phyloP scores from a whole-genome alignment of 805 yeast species.

The Monosporozyma unispora region DNA sequence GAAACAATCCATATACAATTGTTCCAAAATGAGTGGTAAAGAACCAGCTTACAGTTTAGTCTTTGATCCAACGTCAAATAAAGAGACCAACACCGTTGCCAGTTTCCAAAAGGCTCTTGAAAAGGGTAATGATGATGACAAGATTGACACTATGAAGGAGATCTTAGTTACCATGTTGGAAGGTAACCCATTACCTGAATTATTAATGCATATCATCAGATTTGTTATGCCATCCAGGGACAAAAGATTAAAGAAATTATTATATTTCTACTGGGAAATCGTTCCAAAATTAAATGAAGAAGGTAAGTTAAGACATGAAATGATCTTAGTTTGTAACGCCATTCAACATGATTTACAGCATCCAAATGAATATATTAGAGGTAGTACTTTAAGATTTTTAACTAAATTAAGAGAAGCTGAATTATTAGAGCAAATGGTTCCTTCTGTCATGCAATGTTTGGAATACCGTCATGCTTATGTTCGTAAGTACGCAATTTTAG shows the following conservation, averaged over 20 bases:
- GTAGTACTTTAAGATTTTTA: conserved; percentile 86
- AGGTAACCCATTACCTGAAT: conserved; percentile 86
- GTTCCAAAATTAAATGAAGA: conserved; percentile 83
- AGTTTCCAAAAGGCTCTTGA: conserved; percentile 76
- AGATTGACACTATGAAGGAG: conserved; percentile 82
- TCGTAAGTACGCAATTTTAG: conserved; percentile 92
- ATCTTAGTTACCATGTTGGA: conserved; percentile 80
- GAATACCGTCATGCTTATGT: conserved; percentile 97
- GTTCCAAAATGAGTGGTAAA: conserved; percentile 8
- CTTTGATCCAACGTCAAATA: conserved; percentile 62
- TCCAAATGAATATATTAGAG: conserved; percentile 94
- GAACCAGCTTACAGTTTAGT: conserved; percentile 65
- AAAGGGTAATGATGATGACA: conserved; percentile 80
- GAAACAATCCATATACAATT: background rate
- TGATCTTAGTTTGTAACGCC: conserved; percentile 97
- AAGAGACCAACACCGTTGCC: conserved; percentile 48
- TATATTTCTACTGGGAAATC: conserved; percentile 96
- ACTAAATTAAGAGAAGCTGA: conserved; percentile 89
- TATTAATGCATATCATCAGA: conserved; percentile 93
- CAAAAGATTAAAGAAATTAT: conserved; percentile 83
- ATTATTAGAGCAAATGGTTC: conserved; percentile 88
- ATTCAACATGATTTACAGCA: conserved; percentile 96
- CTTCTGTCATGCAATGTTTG: conserved; percentile 81
- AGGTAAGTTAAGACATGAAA: conserved; percentile 93
- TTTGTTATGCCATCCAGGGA: conserved; percentile 93